Base-by-base conservation (phyloP, 257 asterid genomes). In the Anisodus acutangulus region DNA sequence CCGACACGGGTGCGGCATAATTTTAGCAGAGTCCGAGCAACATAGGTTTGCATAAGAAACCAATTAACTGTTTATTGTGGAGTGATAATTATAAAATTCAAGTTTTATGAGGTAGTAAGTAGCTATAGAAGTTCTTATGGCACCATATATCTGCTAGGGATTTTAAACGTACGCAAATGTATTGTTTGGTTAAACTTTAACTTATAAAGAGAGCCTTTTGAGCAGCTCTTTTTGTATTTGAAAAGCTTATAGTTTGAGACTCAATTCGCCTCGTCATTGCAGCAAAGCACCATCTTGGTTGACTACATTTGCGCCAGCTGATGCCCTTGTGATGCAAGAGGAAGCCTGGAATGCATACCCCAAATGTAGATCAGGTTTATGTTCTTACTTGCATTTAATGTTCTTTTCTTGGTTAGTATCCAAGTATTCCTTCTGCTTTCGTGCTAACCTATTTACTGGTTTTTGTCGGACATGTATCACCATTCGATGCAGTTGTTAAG, bases 401-500 rank as follows among this genome's bases (percentile, higher is more conserved):
- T 11, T 72, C 66, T 82, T 53, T 2, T 6, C 55, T 15, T 15
- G 31, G 47, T 72, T 62, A 12, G 68, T 49, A 51, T 81, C 19
- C 47, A 64, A 16, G 41, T 43, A 79, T 81, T 78, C 13, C 35
- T 76, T 85, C 72, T 4, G 86, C 19, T 53, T 78, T 19, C 59
- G 17, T 60, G 63, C 69, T 87, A 66, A 78, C 80, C 49, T 47
- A 82, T 67, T 70, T 64, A 12, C 35, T 85, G 78, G 67, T 87
- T 84, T 74, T 82, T 86, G 87, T 70, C 87, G 69, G 82, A 31
- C 83, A 87, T 85, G 68, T 76, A 81, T 22, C 81, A 45, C 63
- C 81, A 12, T 26, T 19, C 62, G 82, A 62, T 85, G 69, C 93
- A 94, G 99, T 95, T 86, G 89, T 95, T 88, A 94, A 92, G 98